A percentile compares a stretch with the other conserved stretches of the same genome.
phyloP scores from a whole-genome alignment of 306 rosid species.

The Vigna nakashimae region DNA sequence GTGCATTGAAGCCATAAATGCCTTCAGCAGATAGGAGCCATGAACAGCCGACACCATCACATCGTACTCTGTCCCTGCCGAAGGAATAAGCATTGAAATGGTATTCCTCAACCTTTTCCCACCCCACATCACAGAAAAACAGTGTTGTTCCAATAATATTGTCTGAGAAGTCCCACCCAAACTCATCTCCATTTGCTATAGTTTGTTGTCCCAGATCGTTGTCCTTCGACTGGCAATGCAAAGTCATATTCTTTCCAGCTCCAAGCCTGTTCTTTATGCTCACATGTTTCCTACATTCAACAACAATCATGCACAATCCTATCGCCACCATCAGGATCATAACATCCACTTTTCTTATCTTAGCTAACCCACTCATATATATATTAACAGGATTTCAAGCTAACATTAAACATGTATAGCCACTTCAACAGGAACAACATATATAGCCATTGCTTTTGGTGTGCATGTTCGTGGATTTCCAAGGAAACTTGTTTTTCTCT shows the following conservation, averaged over 20 bases:
- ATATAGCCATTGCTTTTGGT: too few relatives aligned
- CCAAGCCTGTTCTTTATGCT: constrained; percentile 54
- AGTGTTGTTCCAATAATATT: constrained; percentile 44
- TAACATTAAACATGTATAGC: too few relatives aligned
- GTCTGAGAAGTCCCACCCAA: constrained; percentile 50
- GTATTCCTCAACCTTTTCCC: constrained; percentile 43
- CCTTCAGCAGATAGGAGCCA: constrained; percentile 55
- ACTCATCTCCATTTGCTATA: constrained; percentile 43
- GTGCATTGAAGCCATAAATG: constrained; percentile 46
- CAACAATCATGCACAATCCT: constrained; percentile 30
- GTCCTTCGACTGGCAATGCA: constrained; percentile 60
- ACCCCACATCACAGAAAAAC: constrained; percentile 54
- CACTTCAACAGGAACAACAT: too few relatives aligned
- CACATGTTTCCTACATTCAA: constrained; percentile 46
- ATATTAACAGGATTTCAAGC: too few relatives aligned
- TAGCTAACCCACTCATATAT: too few relatives aligned
- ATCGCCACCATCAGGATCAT: constrained; percentile 36
- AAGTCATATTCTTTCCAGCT: constrained; percentile 51
- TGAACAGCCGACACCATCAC: constrained; percentile 50
- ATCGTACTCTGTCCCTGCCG: constrained; percentile 44
- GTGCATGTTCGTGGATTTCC: too few relatives aligned
- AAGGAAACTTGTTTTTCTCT: too few relatives aligned
- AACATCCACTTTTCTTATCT: too few relatives aligned
- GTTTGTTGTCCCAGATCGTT: constrained; percentile 43
- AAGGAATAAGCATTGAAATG: constrained; percentile 46